phyloP scores from a whole-genome alignment of 129 eudicot genomes.

The Flaveria linearis region DNA sequence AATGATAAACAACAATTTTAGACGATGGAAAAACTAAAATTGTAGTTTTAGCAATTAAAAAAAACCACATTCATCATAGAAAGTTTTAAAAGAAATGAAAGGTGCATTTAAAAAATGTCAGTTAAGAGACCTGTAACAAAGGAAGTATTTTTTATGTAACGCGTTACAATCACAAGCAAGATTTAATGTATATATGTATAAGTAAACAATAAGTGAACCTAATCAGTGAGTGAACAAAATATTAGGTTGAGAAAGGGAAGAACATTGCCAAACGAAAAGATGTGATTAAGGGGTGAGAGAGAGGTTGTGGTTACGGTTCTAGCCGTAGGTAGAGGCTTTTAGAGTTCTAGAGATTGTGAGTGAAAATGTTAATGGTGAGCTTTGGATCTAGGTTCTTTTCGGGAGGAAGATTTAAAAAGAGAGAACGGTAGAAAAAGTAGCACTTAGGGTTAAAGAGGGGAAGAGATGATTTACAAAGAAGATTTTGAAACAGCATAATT shows the following conservation, averaged over 20 bases:
- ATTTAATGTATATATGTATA: neutral
- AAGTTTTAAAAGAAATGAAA: neutral
- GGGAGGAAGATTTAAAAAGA: neutral
- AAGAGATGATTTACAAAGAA: neutral
- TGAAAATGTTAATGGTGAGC: neutral
- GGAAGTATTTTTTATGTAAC: neutral
- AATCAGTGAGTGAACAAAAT: neutral
- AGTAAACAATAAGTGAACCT: neutral
- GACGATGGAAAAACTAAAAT: constrained; percentile 10
- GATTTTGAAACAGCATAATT: neutral
- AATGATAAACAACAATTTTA: constrained; percentile 2
- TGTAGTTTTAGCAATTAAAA: neutral
- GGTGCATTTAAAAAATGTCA: neutral
- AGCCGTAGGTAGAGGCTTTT: neutral
- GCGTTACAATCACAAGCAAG: neutral
- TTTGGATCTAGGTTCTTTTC: neutral
- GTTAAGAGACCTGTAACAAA: neutral
- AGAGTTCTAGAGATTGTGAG: neutral
- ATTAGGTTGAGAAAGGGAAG: neutral
- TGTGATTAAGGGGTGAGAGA: neutral
- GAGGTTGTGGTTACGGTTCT: neutral
- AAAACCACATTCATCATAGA: constrained; percentile 7
- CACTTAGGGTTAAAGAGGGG: neutral
- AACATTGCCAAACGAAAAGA: neutral
- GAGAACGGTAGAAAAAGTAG: neutral